Base-by-base conservation (phyloP, 1,284 basidiomycete species). In the Tilletia setariae region DNA sequence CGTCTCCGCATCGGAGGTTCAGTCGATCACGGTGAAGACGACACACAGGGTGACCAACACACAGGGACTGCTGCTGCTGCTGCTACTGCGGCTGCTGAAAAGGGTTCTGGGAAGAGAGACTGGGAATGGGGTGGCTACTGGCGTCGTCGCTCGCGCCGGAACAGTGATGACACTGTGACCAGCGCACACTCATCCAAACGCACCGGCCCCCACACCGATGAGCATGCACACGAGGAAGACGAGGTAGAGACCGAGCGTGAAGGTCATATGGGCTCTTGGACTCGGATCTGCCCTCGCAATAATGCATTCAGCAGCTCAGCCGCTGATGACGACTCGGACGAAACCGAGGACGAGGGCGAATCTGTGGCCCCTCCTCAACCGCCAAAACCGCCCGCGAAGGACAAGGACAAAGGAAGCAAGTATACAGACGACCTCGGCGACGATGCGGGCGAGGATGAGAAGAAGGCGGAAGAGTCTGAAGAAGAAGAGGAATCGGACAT, bases 101-200 rank as follows among this genome's bases (percentile, higher is more conserved):
- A 35, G 1, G 21, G 46, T 16, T 40, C 35, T 40, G 56, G 56
- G 9, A 35, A 35, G 56, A 32, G 28, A 19, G 30, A 61, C 51
- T 56, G 51, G 56, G 56, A 61, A 16, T 61, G 56, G 56, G 28
- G 56, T 32, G 30, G 56, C 2, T 61, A 61, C 56, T 61, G 56
- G 56, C 56, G 56, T 32, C 56, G 56, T 32, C 56, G 56, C 56
- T 32, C 56, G 56, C 28, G 56, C 13, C 8, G 56, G 56, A 35
- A 61, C 56, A 61, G 56, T 30, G 56, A 61, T 21, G 56, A 61
- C 28, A 61, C 56, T 3, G 56, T 61, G 15, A 61, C 56, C 13
- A 30, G 56, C 16, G 56, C 28, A 25, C 15, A 35, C 30, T 61
- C 56, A 30, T 19, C 46, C 46, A 61, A 61, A 25, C n/a, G 51